These are phyloP conservation scores for Xylaria sp. DNA, from an alignment of 2,329 filamentous ascomycete species.

Conservation along the genomic window DNA sequence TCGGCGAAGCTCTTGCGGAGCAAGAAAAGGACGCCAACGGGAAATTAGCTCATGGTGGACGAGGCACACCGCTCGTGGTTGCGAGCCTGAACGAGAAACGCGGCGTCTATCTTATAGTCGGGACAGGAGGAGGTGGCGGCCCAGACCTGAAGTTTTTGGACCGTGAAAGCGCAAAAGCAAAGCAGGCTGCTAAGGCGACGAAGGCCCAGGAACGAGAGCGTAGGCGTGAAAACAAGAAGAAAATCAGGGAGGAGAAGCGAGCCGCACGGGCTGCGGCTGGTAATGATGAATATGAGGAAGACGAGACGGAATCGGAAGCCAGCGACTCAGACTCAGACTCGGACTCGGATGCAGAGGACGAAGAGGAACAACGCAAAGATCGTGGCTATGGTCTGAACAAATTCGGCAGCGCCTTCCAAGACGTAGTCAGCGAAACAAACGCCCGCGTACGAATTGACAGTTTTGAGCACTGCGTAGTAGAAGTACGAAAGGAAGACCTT, in stretches of 20 bases:
- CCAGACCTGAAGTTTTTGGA: slow-evolving; percentile 73
- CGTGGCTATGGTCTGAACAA: slow-evolving; percentile 80
- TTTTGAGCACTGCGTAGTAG: slow-evolving; percentile 96
- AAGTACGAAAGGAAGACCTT: slow-evolving; percentile 96
- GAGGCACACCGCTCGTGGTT: slow-evolving; percentile 85
- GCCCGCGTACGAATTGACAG: slow-evolving; percentile 91
- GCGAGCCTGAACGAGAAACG: slow-evolving; percentile 86
- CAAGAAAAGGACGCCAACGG: slow-evolving; percentile 81
- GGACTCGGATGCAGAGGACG: slow-evolving; percentile 56
- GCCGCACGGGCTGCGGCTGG: slow-evolving; percentile 60
- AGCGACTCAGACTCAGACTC: slow-evolving; percentile 57
- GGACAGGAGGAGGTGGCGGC: slow-evolving; percentile 84
- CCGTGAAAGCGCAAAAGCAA: slow-evolving; percentile 68
- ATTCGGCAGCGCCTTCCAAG: slow-evolving; percentile 94
- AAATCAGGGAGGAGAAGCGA: slow-evolving; percentile 65
- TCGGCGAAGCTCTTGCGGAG: slow-evolving; percentile 88
- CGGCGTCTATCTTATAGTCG: slow-evolving; percentile 90
- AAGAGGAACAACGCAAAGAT: slow-evolving; percentile 58
- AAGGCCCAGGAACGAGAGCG: slow-evolving; percentile 69
- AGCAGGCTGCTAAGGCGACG: slow-evolving; percentile 65
- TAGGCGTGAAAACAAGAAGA: slow-evolving; percentile 60
- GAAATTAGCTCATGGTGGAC: slow-evolving; percentile 68
- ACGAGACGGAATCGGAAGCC: slow-evolving; percentile 57
- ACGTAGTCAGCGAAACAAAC: slow-evolving; percentile 90
- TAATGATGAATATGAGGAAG: slow-evolving; percentile 57